phyloP scores from a whole-genome alignment of 1,139 yeast species.

The Geotrichum phurueaensis region DNA sequence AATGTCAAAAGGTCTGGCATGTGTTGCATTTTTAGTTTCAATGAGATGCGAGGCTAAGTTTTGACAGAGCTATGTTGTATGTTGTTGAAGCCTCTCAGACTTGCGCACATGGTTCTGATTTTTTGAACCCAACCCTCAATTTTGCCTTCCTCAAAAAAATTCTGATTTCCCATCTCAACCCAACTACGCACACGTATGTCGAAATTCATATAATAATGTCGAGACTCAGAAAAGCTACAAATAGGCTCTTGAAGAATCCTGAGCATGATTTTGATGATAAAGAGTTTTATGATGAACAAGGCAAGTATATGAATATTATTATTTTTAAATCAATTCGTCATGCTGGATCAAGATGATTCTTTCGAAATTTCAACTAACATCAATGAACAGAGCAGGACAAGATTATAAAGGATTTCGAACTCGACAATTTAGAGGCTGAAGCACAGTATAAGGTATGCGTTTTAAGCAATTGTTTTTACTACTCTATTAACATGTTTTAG shows the following conservation, averaged over 20 bases:
- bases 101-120: too few species aligned
- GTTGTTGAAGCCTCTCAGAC: too few species aligned
- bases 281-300: slow-evolving; percentile 24
- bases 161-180: neutral
- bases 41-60: too few species aligned
- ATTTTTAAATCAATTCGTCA: neutral
- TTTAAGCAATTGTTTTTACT: neutral
- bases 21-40: too few species aligned
- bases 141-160: neutral
- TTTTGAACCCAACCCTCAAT: neutral
- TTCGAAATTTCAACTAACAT: neutral
- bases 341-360: neutral
- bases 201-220: slow-evolving; percentile 20
- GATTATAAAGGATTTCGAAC: slow-evolving; percentile 26
- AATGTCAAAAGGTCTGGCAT: too few species aligned
- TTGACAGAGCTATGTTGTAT: too few species aligned
- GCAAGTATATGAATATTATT: slow-evolving; percentile 13
- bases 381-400: slow-evolving; percentile 29
- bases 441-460: slow-evolving; percentile 21
- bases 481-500: slow-evolving; percentile 1
- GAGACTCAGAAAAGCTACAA: slow-evolving; percentile 26
- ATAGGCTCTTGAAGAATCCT: slow-evolving; percentile 19
- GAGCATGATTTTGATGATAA: slow-evolving; percentile 20
- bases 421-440: slow-evolving; percentile 27
- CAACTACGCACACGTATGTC: neutral